phyloP scores from a whole-genome alignment of 768 basidiomycete genomes.

The Boletus reticuloceps region DNA sequence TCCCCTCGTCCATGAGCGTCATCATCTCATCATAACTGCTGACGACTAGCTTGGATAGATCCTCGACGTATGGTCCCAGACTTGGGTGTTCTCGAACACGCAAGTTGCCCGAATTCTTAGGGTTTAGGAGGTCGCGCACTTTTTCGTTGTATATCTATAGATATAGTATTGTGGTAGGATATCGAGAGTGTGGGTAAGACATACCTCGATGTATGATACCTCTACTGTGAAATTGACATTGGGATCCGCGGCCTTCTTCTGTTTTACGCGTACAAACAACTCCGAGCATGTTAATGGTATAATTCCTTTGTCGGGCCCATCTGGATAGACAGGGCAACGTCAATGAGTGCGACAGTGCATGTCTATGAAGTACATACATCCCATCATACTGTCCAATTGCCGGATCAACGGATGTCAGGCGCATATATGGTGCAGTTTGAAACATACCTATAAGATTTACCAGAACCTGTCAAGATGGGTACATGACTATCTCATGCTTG shows the following conservation, averaged over 20 bases:
- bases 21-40: slow-evolving; percentile 95
- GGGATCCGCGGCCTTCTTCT: slow-evolving; percentile 59
- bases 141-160: slow-evolving; percentile 93
- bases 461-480: slow-evolving; percentile 57
- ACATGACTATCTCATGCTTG: slow-evolving; percentile 4
- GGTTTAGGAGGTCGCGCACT: slow-evolving; percentile 95
- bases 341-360: slow-evolving; percentile 1
- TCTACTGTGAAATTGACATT: slow-evolving; percentile 87
- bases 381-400: slow-evolving; percentile 75
- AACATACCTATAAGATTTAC: slow-evolving; percentile 86
- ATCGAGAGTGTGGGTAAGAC: slow-evolving; percentile 10
- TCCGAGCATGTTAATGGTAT: slow-evolving; percentile 95
- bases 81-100: slow-evolving; percentile 97
- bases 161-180: neutral
- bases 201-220: slow-evolving; percentile 95
- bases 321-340: slow-evolving; percentile 38
- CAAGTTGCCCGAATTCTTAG: slow-evolving; percentile 94
- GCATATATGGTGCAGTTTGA: neutral
- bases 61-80: slow-evolving; percentile 97
- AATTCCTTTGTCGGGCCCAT: slow-evolving; percentile 95
- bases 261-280: slow-evolving; percentile 79
- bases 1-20: slow-evolving; percentile 99
- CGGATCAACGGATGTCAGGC: slow-evolving; percentile 5
- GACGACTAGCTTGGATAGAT: slow-evolving; percentile 90
- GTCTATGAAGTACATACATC: slow-evolving; percentile 57